Evolutionary conservation across 164 flowering plant genomes (phyloP).

Genomic region (Berberis thunbergii): DNA sequence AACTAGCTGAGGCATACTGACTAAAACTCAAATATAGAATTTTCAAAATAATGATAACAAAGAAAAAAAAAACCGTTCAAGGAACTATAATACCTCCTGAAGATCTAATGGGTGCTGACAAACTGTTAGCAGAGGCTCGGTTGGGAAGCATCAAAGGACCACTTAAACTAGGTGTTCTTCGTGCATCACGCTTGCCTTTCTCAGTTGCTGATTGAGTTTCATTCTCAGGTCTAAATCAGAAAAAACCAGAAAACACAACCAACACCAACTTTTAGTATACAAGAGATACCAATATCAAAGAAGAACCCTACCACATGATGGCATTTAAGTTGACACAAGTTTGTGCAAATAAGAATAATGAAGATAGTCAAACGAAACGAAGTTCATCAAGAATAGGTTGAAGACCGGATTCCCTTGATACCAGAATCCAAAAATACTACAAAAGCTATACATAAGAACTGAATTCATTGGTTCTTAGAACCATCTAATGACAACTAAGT

Average conservation of each 20-base stretch:
- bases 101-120: constrained; percentile 92
- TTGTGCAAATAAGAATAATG: no score
- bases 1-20: not conserved
- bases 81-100: constrained; percentile 57
- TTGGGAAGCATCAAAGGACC: constrained; percentile 94
- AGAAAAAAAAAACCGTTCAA: not conserved
- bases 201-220: constrained; percentile 44
- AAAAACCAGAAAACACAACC: constrained; percentile 11
- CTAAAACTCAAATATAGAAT: not conserved
- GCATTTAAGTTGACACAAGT: no score
- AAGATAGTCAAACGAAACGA: no score
- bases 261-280: constrained; percentile 38
- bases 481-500: no score
- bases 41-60: not conserved
- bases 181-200: constrained; percentile 33
- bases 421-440: not conserved
- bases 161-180: constrained; percentile 73
- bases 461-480: no score
- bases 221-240: constrained; percentile 43
- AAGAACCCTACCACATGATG: no score
- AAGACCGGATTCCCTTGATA: no score
- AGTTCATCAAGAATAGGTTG: no score
- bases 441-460: no score
- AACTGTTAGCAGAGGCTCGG: constrained; percentile 94
- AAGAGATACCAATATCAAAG: not conserved